A percentile compares a stretch with the other conserved stretches of the same genome.
Evolutionary conservation across 129 eudicot species (phyloP).

Genomic region (Pseudognaphalium luteoalbum): DNA sequence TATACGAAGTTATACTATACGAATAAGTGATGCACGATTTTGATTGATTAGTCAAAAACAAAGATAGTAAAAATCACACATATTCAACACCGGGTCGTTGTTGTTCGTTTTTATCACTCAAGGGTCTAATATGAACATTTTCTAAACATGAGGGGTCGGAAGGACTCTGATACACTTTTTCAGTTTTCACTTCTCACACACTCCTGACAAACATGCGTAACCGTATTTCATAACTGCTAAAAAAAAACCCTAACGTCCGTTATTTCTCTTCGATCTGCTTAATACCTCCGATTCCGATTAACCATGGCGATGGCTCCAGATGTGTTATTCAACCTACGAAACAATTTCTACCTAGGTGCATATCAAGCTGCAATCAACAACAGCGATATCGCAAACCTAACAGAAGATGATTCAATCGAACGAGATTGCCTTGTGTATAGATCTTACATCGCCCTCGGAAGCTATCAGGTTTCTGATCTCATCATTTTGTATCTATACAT

Average conservation of each 20-base stretch:
- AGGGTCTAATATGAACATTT: not conserved
- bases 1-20: no score
- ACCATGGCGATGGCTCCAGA: constrained; percentile 74
- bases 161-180: no score
- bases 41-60: no score
- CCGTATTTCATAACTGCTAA: no score
- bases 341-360: constrained; percentile 84
- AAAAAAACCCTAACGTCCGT: no score
- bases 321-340: constrained; percentile 66
- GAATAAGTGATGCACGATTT: no score
- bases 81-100: no score
- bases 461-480: constrained; percentile 54
- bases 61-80: no score
- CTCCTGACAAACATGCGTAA: no score
- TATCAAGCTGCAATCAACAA: constrained; percentile 88
- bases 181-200: no score
- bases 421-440: constrained; percentile 77
- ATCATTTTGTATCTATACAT: not conserved
- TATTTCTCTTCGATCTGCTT: not conserved
- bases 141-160: no score
- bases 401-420: constrained; percentile 74
- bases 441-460: constrained; percentile 91
- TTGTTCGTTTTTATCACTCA: no score
- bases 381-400: constrained; percentile 74
- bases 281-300: not conserved